Base-by-base conservation (phyloP, 1,284 basidiomycete genomes). In the Ceratobasidium sp. region DNA sequence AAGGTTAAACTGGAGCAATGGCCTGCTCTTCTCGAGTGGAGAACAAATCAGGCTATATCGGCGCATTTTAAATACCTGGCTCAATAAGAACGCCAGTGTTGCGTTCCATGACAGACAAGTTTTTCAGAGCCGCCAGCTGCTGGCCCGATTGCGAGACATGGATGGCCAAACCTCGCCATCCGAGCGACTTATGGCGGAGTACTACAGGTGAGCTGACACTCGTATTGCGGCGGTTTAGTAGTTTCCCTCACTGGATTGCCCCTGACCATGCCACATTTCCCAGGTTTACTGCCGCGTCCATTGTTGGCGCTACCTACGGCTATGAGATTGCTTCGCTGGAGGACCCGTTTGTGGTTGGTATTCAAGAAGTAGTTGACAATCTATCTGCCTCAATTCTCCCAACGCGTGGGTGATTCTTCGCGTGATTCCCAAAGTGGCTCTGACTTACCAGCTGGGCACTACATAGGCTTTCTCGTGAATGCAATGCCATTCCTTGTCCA, bases 381-480 rank as follows among this genome's bases (percentile, higher is more conserved):
- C 20, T 42, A 20, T 35, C 20, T 22, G 25, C 20, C 15, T 57
- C n/a, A 25, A 32, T n/a, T 20, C 40, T 31, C 55, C 55, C 15
- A 42, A 38, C 25, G 42, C 38, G 55, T 57, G 42, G 12, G 55
- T 42, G 13, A 13, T n/a, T n/a, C n/a, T n/a, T n/a, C n/a, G n/a
- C n/a, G n/a, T n/a, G n/a, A n/a, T n/a, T n/a, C n/a, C n/a, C n/a
- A n/a, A n/a, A n/a, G n/a, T n/a, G n/a, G n/a, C n/a, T n/a, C n/a
- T n/a, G n/a, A n/a, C n/a, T n/a, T n/a, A n/a, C n/a, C n/a, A n/a
- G n/a, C n/a, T n/a, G n/a, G n/a, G n/a, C 17, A 40, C 17, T 40
- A n/a, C 27, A 7, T 22, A 60, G 56, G 47, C n/a, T 60, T 60
- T 34, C 40, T 60, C n/a, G 56, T 60, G 17, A 60, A 60, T 32